Evolutionary conservation across 2,329 filamentous ascomycete genomes (phyloP).

Genomic region (Fusarium illudens): DNA sequence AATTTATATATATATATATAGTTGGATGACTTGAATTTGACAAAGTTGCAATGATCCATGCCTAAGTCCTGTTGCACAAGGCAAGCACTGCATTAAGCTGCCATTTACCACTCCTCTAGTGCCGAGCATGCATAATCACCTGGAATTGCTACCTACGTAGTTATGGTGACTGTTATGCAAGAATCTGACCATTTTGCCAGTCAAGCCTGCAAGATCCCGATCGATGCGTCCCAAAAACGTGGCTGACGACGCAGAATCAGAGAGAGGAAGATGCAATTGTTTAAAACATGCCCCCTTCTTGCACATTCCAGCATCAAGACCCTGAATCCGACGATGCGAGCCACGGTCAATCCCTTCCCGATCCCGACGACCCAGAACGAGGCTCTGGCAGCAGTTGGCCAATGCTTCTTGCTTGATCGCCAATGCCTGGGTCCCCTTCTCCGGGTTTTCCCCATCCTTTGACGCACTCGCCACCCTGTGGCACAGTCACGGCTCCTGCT

Average conservation of each 20-base stretch:
- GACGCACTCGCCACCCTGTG: conserved; percentile 43
- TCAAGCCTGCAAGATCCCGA: conserved; percentile 29
- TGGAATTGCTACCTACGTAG: conserved; percentile 14
- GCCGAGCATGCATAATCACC: conserved; percentile 1
- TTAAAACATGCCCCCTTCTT: conserved; percentile 17
- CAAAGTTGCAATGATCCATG: background rate
- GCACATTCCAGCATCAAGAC: conserved; percentile 27
- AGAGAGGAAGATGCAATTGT: background rate
- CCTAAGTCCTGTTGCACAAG: background rate
- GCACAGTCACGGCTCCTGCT: conserved; percentile 19
- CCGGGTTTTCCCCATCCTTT: conserved; percentile 33
- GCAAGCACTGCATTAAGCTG: background rate
- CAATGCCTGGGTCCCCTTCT: conserved; percentile 29
- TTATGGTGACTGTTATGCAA: conserved; percentile 16
- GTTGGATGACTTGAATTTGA: conserved; percentile 3
- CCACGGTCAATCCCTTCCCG: conserved; percentile 33
- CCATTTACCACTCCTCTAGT: background rate
- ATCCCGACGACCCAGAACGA: conserved; percentile 13
- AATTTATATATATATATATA: background rate
- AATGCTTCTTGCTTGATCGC: conserved; percentile 28
- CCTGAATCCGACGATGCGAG: conserved; percentile 23
- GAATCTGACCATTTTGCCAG: conserved; percentile 17
- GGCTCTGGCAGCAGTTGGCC: conserved; percentile 6
- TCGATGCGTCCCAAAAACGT: conserved; percentile 22
- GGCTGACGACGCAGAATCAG: background rate